These are phyloP conservation scores for Aspergillus intermedius DNA, from an alignment of 2,329 filamentous ascomycete species.

Conservation along the genomic window DNA sequence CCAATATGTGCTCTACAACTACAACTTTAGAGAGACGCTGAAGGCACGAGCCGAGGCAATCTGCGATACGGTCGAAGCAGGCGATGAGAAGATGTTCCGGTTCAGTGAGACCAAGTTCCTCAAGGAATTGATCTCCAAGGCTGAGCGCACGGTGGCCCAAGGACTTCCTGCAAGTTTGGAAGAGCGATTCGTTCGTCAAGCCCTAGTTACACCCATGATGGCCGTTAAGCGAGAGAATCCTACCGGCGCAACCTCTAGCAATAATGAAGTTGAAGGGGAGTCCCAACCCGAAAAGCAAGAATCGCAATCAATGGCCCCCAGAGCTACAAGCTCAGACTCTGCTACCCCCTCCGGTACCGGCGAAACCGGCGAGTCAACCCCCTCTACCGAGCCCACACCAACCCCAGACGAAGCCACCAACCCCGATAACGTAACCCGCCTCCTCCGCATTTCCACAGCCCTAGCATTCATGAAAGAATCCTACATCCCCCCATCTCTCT, in stretches of 20 bases:
- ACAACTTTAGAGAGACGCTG: conserved; percentile 42
- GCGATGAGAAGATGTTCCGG: conserved; percentile 78
- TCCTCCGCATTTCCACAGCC: conserved; percentile 46
- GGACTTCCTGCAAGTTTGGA: conserved; percentile 76
- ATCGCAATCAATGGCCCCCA: conserved; percentile 27
- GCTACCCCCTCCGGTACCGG: conserved; percentile 16
- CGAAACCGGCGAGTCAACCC: conserved; percentile 14
- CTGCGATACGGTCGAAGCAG: conserved; percentile 77
- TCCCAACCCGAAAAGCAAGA: conserved; percentile 23
- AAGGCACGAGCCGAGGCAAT: conserved; percentile 61
- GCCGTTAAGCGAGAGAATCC: conserved; percentile 56
- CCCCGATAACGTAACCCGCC: conserved; percentile 32
- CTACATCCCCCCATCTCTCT: conserved; percentile 39
- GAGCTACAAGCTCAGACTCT: conserved; percentile 29
- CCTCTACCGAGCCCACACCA: conserved; percentile 26
- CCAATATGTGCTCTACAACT: conserved; percentile 34
- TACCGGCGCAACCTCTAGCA: conserved; percentile 17
- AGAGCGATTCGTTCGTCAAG: conserved; percentile 70
- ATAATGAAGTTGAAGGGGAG: conserved; percentile 20
- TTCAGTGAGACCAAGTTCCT: conserved; percentile 67
- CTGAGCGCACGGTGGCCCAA: conserved; percentile 56
- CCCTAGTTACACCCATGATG: conserved; percentile 68
- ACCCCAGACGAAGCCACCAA: conserved; percentile 21
- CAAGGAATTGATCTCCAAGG: conserved; percentile 62
- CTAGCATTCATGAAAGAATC: conserved; percentile 46